phyloP scores from a whole-genome alignment of 2,329 filamentous ascomycete species.

The Epichloe brachyelytri region DNA sequence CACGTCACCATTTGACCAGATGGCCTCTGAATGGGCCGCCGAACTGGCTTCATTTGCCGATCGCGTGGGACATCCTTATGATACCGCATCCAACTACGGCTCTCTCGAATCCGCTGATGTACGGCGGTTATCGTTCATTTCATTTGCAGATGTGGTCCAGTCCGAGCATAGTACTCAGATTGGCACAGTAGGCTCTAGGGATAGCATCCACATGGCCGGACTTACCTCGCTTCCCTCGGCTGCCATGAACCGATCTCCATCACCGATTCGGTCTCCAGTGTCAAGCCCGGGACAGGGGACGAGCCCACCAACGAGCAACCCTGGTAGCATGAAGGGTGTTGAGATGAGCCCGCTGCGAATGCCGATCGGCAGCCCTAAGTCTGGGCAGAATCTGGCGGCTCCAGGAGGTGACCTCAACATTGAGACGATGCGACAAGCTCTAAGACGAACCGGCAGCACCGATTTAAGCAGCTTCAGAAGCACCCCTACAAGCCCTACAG shows the following conservation, averaged over 20 bases:
- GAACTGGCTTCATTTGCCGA: slow-evolving; percentile 43
- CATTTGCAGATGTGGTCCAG: slow-evolving; percentile 90
- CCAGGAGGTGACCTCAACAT: slow-evolving; percentile 61
- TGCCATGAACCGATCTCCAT: slow-evolving; percentile 55
- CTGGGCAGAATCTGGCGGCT: slow-evolving; percentile 33
- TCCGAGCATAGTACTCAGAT: slow-evolving; percentile 57
- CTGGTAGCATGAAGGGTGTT: slow-evolving; percentile 59
- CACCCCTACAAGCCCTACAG: slow-evolving; percentile 44
- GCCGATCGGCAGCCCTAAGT: slow-evolving; percentile 50
- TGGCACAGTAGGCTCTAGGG: slow-evolving; percentile 40
- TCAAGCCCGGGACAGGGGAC: slow-evolving; percentile 56
- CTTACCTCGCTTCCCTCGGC: slow-evolving; percentile 46
- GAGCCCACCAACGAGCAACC: slow-evolving; percentile 65
- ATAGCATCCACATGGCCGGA: slow-evolving; percentile 57
- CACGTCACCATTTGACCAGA: slow-evolving; percentile 26
- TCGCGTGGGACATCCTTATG: slow-evolving; percentile 31
- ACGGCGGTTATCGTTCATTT: slow-evolving; percentile 83
- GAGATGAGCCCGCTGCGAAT: slow-evolving; percentile 53
- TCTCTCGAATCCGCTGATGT: slow-evolving; percentile 64
- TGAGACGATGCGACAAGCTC: slow-evolving; percentile 85
- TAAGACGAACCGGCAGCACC: slow-evolving; percentile 72
- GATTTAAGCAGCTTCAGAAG: slow-evolving; percentile 52
- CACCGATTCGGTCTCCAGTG: slow-evolving; percentile 66
- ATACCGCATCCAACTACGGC: slow-evolving; percentile 63
- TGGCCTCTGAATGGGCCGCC: slow-evolving; percentile 40